Base-by-base conservation (phyloP, 495 filamentous ascomycete genomes). In the Clavariopsis aquatica region DNA sequence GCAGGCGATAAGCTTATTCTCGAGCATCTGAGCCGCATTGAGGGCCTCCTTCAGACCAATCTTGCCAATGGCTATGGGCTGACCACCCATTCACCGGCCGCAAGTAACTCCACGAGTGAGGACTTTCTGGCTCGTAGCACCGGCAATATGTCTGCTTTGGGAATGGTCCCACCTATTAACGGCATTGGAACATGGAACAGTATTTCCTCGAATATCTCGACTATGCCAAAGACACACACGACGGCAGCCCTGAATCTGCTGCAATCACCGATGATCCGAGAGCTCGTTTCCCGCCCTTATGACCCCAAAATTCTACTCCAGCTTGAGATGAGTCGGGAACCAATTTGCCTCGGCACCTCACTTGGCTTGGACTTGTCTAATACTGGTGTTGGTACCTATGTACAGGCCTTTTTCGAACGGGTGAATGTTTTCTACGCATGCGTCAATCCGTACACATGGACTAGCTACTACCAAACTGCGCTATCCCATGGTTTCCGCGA, bases 391-490 rank as follows among this genome's bases (percentile, higher is more conserved):
- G 79, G 83, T 23, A 79, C 82, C 13, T 91, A 91, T 75, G 85
- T 90, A 52, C 83, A 86, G 71, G 83, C 89, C 9, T 92, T 89
- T 75, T 93, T 93, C 67, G 84, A 87, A 46, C 81, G 86, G 24
- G 90, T 90, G 59, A 92, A 92, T 70, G 81, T 90, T 5, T 93
- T 89, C 88, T 92, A 92, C 65, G 89, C 90, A 31, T 90, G 87
- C 73, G 89, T 93, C 56, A 92, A 91, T 73, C 90, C 90, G 23
- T 89, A 87, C 75, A 89, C 84, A 20, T 93, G 89, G 90, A 79
- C 82, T n/a, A 84, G 82, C 60, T 87, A 90, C 73, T 92, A 92
- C 72, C 80, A 82, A 20, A 86, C 80, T 7, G 90, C 90, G 0
- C 78, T 90, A 2, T 87, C 87, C 0, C 84, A 84, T 61, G 83